Evolutionary conservation across 2,329 filamentous ascomycete genomes (phyloP).

Genomic region (Botrytis elliptica): DNA sequence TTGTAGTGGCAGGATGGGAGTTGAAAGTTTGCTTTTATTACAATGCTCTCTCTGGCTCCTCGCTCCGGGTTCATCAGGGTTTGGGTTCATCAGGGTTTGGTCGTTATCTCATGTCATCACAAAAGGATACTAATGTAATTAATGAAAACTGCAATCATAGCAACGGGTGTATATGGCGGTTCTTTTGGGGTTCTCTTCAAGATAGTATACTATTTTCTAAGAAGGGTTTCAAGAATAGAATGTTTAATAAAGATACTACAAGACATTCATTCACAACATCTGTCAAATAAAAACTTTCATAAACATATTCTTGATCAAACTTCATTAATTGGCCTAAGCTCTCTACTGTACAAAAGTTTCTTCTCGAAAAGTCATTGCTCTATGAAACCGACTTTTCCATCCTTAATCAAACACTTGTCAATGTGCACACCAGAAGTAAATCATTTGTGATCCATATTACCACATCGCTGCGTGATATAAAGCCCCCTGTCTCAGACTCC

Average conservation of each 20-base stretch:
- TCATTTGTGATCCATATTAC: constrained; percentile 18
- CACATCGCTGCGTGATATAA: constrained; percentile 25
- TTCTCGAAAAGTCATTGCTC: background rate
- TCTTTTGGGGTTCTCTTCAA: background rate
- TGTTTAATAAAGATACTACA: background rate
- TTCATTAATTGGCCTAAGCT: constrained; percentile 22
- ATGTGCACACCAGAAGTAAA: constrained; percentile 6
- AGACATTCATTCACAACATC: background rate
- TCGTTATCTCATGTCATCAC: background rate
- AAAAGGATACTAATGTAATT: background rate
- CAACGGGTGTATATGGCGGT: background rate
- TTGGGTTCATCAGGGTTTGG: background rate
- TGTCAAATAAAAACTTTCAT: background rate
- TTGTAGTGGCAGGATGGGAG: background rate
- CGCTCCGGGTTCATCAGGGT: no score
- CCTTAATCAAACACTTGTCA: constrained; percentile 19
- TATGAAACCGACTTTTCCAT: constrained; percentile 17
- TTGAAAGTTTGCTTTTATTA: background rate
- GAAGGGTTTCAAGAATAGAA: background rate
- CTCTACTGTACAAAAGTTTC: constrained; percentile 23
- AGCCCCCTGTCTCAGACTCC: constrained; percentile 20
- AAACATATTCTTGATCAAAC: constrained; percentile 2
- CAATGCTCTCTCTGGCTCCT: background rate
- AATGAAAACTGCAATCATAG: background rate
- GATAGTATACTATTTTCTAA: background rate